phyloP scores from a whole-genome alignment of 768 basidiomycete genomes.

The Crassisporium funariophilum region DNA sequence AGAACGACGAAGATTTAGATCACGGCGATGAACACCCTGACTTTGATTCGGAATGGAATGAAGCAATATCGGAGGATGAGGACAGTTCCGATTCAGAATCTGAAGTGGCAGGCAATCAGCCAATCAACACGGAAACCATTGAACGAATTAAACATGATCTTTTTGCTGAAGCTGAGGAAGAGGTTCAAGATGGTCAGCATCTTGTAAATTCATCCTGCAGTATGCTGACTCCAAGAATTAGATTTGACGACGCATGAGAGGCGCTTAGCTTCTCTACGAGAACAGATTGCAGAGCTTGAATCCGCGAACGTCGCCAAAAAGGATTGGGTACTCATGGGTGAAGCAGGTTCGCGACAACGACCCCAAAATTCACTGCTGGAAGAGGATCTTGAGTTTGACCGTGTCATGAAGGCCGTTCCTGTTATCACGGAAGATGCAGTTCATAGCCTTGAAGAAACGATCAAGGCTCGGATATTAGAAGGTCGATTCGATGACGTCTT shows the following conservation, averaged over 20 bases:
- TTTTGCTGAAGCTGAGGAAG: conserved; percentile 74
- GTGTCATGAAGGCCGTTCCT: conserved; percentile 83
- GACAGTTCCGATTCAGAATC: conserved; percentile 27
- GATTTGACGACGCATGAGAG: conserved; percentile 80
- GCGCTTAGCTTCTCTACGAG: conserved; percentile 68
- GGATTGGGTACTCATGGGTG: conserved; percentile 92
- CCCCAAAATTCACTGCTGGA: conserved; percentile 92
- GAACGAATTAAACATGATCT: conserved; percentile 75
- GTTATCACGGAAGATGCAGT: conserved; percentile 89
- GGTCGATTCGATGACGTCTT: conserved; percentile 90
- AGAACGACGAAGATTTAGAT: conserved; percentile 28
- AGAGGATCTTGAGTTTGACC: conserved; percentile 95
- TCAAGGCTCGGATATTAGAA: conserved; percentile 87
- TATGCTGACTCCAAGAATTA: conserved; percentile 22
- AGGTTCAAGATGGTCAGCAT: conserved; percentile 30
- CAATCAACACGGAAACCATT: conserved; percentile 49
- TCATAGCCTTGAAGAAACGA: conserved; percentile 80
- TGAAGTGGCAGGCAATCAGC: conserved; percentile 37
- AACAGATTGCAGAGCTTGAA: conserved; percentile 84
- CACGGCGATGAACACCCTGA: conserved; percentile 35
- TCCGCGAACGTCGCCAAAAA: conserved; percentile 85
- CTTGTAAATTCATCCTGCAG: conserved; percentile 1
- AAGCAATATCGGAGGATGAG: conserved; percentile 16
- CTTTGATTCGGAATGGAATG: conserved; percentile 26
- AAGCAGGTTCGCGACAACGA: conserved; percentile 77